Evolutionary conservation across 2,329 filamentous ascomycete genomes (phyloP), one percentile per base, ranked within the genome.

Genomic region (Epicoccum sorghinum): DNA sequence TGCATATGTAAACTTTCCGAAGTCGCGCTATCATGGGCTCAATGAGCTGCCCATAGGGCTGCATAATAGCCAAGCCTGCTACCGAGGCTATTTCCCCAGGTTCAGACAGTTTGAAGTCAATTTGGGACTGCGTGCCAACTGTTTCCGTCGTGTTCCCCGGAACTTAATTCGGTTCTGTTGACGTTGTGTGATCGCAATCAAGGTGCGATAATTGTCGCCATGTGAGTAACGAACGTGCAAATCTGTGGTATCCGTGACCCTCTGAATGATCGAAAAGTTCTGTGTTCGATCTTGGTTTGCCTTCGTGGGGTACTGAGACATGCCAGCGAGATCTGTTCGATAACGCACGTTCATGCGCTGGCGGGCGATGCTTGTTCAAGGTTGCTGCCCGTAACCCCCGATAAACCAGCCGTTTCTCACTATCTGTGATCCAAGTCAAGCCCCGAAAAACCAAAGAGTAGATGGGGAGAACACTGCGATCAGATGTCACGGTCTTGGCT

Each of bases 251-350:
- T 7, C 30, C 37, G 32, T 47, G 24, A 46, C 10, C 9, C 33
- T 3, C 7, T 13, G 7, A 27, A 24, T 2, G 27, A 42, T 47
- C 29, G 35, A 29, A n/a, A 8, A 24, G 10, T 7, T 4, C 36
- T 27, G 38, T n/a, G n/a, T 12, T n/a, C 18, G 12, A 24, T 37
- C 24, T 40, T 36, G 27, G n/a, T 44, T 10, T 4, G 12, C 23
- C 14, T 13, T n/a, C 14, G 24, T 38, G 23, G 23, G 29, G 8
- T 39, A 43, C 35, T 59, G 57, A 61, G 59, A 65, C 58, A 55
- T 58, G 53, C 57, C 58, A 58, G 52, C 55, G 38, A 47, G 47
- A 23, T 47, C 55, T 52, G 47, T 38, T 38, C 40, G 33, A 51
- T 33, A 33, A 39, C 36, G 40, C 43, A 48, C 36, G 29, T 41